Evolutionary conservation across 2,329 filamentous ascomycete genomes (phyloP).

Genomic region (Malbranchea cinnamomea): DNA sequence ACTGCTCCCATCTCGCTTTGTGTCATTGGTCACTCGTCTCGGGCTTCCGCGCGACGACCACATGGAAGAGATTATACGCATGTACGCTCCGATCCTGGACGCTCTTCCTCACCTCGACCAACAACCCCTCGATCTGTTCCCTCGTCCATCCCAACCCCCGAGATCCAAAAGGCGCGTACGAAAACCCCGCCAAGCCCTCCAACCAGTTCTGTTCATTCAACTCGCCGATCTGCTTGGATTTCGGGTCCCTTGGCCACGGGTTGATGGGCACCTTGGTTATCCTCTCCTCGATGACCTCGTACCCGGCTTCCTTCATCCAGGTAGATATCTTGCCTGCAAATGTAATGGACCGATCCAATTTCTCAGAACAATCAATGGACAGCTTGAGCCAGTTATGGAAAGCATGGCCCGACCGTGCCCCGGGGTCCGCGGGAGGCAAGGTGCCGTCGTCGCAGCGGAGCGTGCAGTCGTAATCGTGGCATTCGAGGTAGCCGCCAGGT

Average conservation of each 20-base stretch:
- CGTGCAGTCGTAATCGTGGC: conserved; percentile 30
- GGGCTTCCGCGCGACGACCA: conserved; percentile 20
- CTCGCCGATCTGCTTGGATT: conserved; percentile 33
- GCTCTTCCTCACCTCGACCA: conserved; percentile 28
- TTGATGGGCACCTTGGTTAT: conserved; percentile 38
- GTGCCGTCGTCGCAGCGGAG: conserved; percentile 39
- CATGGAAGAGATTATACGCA: conserved; percentile 26
- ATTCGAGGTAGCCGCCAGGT: conserved; percentile 39
- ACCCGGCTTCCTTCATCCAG: conserved; percentile 43
- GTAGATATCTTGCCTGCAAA: conserved; percentile 38
- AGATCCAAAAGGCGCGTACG: conserved; percentile 26
- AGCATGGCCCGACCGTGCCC: conserved; percentile 21
- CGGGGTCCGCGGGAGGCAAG: conserved; percentile 32
- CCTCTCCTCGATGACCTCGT: conserved; percentile 40
- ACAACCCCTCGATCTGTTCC: conserved; percentile 31
- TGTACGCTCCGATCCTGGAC: conserved; percentile 27
- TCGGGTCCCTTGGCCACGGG: conserved; percentile 35
- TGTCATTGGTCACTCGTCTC: conserved; percentile 4
- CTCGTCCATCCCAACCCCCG: conserved; percentile 29
- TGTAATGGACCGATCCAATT: conserved; percentile 31
- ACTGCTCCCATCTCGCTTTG: conserved; percentile 10
- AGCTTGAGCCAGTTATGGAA: conserved; percentile 35
- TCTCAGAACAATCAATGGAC: conserved; percentile 29
- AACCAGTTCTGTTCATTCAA: conserved; percentile 35
- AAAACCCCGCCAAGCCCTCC: conserved; percentile 28